phyloP scores from a whole-genome alignment of 106 monocot genomes.

The Iris macrosiphon region DNA sequence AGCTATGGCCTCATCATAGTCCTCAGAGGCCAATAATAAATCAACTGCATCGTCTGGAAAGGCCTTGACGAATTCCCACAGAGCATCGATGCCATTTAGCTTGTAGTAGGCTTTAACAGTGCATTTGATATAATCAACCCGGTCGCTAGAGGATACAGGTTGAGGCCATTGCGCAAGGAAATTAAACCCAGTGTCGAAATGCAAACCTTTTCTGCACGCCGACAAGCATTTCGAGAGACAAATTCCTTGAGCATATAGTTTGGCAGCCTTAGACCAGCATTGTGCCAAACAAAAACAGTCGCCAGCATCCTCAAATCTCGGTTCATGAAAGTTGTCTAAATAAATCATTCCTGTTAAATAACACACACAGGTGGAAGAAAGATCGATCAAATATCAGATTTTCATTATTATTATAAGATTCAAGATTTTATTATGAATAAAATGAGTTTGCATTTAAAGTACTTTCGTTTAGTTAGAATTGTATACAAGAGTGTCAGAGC shows the following conservation, averaged over 20 bases:
- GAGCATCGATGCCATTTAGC: neutral
- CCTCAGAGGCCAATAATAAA: slow-evolving; percentile 6
- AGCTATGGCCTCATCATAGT: slow-evolving; percentile 32
- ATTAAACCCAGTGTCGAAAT: slow-evolving; percentile 29
- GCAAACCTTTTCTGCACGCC: slow-evolving; percentile 31
- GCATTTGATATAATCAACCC: neutral
- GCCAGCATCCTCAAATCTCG: slow-evolving; percentile 43
- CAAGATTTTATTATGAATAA: neutral
- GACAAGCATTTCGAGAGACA: slow-evolving; percentile 38
- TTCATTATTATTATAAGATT: neutral
- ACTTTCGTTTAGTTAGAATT: too few species aligned
- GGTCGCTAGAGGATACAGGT: neutral
- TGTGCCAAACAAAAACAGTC: slow-evolving; percentile 37
- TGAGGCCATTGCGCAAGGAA: slow-evolving; percentile 17
- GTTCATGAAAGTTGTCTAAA: slow-evolving; percentile 42
- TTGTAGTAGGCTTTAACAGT: neutral
- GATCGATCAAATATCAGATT: neutral
- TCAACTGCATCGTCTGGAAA: neutral
- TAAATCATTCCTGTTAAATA: slow-evolving; percentile 32
- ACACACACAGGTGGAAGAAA: neutral
- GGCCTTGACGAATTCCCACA: neutral
- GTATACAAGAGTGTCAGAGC: neutral
- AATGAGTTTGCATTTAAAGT: neutral
- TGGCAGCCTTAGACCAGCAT: slow-evolving; percentile 36
- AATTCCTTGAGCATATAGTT: slow-evolving; percentile 29